Evolutionary conservation across 352 stramenopile species (phyloP), one percentile per base, ranked within the genome.

Genomic region (Pythium dissotocum): DNA sequence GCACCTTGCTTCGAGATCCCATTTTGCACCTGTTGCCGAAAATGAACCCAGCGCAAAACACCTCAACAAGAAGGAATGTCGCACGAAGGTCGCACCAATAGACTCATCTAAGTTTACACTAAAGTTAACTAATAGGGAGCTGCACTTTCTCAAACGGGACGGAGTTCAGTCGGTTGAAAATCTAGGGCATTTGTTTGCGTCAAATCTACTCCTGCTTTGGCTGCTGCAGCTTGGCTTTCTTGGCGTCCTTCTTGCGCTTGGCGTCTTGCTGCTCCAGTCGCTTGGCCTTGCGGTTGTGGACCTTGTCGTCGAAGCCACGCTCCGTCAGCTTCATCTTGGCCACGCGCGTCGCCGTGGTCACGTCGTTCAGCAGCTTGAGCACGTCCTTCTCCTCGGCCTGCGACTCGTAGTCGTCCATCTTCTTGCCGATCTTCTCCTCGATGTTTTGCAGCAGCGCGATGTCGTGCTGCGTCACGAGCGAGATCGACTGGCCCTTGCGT

Each of bases 371-470:
- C 65, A 99, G 73, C 71, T 94, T 91, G 32, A 99, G 82, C 55
- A 98, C 97, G 51, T 98, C 85, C 44, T 98, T 90, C 76, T 99
- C 97, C 12, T 79, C 74, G 2, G 80, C 82, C 36, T 87, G 67
- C 0, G 68, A 24, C 44, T 92, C 76, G 70, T 94, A 98, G 73
- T 98, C 93, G 67, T 94, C 84, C 77, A 99, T 89, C 62, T 93
- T 81, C 65, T 97, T 89, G 59, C 90, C 90, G 40, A 88, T 96
- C 24, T 97, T 89, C 36, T 63, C 74, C 75, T 99, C 97, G 40
- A 98, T 95, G 63, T 97, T 97, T 76, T 99, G 94, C 46, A 99
- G 79, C 60, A 99, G 80, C 68, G 87, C 79, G 51, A 98, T 93
- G 67, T 98, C 94, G 61, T 96, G 80, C 86, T 99, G 94, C 5